A percentile compares a stretch with the other conserved stretches of the same genome.
phyloP scores from a whole-genome alignment of 768 basidiomycete genomes.

The Calocybe cyanea region DNA sequence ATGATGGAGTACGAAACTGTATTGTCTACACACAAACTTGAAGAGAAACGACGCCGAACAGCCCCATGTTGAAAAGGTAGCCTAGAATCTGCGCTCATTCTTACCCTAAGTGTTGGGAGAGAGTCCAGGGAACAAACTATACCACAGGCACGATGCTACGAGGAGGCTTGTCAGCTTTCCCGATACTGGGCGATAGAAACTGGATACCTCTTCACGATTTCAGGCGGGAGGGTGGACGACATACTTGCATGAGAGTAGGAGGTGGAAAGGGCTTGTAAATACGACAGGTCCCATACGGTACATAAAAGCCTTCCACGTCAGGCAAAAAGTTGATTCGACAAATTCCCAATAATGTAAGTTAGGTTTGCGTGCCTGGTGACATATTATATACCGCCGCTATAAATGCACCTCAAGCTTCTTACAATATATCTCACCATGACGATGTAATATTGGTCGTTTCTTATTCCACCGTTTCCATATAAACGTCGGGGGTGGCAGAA shows the following conservation, averaged over 20 bases:
- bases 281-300: neutral
- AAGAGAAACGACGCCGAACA: slow-evolving; percentile 26
- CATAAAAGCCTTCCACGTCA: neutral
- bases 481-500: no score
- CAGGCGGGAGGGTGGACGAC: slow-evolving; percentile 11
- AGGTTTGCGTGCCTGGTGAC: no score
- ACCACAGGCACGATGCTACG: slow-evolving; percentile 20
- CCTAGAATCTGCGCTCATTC: slow-evolving; percentile 22
- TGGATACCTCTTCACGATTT: slow-evolving; percentile 13
- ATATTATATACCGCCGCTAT: no score
- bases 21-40: slow-evolving; percentile 27
- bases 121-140: neutral
- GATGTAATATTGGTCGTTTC: no score
- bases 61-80: slow-evolving; percentile 25
- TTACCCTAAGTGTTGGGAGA: neutral
- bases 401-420: no score
- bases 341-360: no score
- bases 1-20: neutral
- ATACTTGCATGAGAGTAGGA: slow-evolving; percentile 1
- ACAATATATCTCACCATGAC: no score
- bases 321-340: no score
- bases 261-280: no score
- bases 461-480: no score
- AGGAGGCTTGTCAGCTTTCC: no score
- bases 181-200: neutral